phyloP scores from a whole-genome alignment of 208 protist species.

The Herpetomonas samuelpessoai region DNA sequence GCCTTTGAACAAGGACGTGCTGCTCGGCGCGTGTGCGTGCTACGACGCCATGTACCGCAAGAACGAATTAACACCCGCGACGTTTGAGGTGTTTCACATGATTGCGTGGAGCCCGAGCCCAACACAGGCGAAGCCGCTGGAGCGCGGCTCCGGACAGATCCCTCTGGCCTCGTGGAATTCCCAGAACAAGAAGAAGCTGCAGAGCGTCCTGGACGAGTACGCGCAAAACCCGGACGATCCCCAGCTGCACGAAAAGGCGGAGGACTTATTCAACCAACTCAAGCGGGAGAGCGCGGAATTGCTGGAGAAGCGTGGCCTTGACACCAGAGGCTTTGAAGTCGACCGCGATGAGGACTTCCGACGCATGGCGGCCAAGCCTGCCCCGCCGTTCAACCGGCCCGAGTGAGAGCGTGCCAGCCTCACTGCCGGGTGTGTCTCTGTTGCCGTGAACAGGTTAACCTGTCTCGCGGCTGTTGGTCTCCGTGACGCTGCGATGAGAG shows the following conservation, averaged over 20 bases:
- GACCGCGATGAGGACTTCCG: constrained; percentile 52
- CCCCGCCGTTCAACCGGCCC: constrained; percentile 68
- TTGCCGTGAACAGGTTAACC: too few species aligned
- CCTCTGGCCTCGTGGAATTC: constrained; percentile 71
- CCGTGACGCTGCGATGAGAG: too few species aligned
- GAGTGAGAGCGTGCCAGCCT: too few species aligned
- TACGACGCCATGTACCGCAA: constrained; percentile 89
- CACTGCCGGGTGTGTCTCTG: too few species aligned
- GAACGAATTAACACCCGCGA: constrained; percentile 82
- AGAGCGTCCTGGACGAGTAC: constrained; percentile 77
- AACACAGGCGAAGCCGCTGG: constrained; percentile 78
- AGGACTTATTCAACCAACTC: constrained; percentile 69
- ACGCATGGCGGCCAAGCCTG: constrained; percentile 55
- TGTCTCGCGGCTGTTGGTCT: too few species aligned
- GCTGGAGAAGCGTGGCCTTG: constrained; percentile 58
- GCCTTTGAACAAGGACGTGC: constrained; percentile 63
- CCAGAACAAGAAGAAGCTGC: constrained; percentile 62
- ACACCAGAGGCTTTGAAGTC: constrained; percentile 48
- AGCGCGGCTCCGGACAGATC: constrained; percentile 75
- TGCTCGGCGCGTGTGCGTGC: constrained; percentile 65
- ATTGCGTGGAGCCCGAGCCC: constrained; percentile 90
- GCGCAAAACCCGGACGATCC: constrained; percentile 80
- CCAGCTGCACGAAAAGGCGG: constrained; percentile 55
- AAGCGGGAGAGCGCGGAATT: constrained; percentile 69
- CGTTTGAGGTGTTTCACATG: constrained; percentile 90